Percentiles rank a stretch among this genome's conserved stretches.
Evolutionary conservation across 1,139 yeast genomes (phyloP).

Genomic region (Geotrichum siamense): DNA sequence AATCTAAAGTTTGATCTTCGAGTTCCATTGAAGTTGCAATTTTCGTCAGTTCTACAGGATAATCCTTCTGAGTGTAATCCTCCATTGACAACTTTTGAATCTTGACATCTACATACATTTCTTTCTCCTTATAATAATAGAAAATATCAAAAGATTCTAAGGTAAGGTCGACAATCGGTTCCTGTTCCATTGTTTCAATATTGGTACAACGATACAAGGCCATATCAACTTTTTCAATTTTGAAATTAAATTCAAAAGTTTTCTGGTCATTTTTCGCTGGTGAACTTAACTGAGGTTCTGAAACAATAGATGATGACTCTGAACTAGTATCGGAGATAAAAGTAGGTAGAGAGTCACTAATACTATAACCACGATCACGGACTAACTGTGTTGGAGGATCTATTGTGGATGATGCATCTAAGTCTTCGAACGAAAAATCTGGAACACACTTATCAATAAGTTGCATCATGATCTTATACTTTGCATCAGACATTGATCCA

Average conservation of each 20-base stretch:
- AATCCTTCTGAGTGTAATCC: slow-evolving; percentile 64
- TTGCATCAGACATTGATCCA: slow-evolving; percentile 76
- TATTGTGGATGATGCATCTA: slow-evolving; percentile 21
- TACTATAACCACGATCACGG: slow-evolving; percentile 6
- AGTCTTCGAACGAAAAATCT: slow-evolving; percentile 38
- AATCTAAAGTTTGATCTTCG: slow-evolving; percentile 34
- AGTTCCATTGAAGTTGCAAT: slow-evolving; percentile 61
- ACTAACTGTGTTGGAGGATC: background rate
- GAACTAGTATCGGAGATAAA: slow-evolving; percentile 2
- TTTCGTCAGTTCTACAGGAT: slow-evolving; percentile 57
- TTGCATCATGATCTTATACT: slow-evolving; percentile 80
- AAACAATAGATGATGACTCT: slow-evolving; percentile 9
- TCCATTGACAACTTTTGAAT: slow-evolving; percentile 62
- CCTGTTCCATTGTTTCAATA: slow-evolving; percentile 53
- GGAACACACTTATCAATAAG: slow-evolving; percentile 69
- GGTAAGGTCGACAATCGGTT: slow-evolving; percentile 61
- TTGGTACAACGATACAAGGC: slow-evolving; percentile 63
- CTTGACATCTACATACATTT: slow-evolving; percentile 58
- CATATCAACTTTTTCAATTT: slow-evolving; percentile 55
- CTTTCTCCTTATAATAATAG: slow-evolving; percentile 53
- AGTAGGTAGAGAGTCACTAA: slow-evolving; percentile 2
- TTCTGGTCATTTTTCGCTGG: slow-evolving; percentile 41
- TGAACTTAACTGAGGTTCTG: background rate
- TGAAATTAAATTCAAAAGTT: slow-evolving; percentile 61
- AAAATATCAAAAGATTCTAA: slow-evolving; percentile 58